Evolutionary conservation across 2,329 filamentous ascomycete species (phyloP).

Genomic region (Metarhizium rileyi): DNA sequence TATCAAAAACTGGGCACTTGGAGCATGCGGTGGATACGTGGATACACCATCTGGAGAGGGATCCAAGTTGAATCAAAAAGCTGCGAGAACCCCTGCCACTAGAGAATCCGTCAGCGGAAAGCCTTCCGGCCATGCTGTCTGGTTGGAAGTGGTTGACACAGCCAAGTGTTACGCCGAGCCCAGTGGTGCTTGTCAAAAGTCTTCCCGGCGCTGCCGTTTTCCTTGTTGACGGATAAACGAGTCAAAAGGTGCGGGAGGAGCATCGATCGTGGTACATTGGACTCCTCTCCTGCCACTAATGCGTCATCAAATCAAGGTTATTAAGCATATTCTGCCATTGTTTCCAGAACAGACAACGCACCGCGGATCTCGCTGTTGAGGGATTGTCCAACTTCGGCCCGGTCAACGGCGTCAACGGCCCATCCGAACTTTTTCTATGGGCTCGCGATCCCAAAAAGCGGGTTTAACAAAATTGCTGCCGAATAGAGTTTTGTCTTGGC

Average conservation of each 20-base stretch:
- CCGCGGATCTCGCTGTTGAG: too few species aligned
- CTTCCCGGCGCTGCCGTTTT: too few species aligned
- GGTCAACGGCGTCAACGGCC: neutral
- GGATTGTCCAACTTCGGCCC: neutral
- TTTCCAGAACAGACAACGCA: neutral
- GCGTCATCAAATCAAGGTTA: neutral
- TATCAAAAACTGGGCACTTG: too few species aligned
- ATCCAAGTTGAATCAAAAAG: constrained; percentile 1
- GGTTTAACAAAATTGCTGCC: neutral
- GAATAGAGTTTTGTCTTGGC: too few species aligned
- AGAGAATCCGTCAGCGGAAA: neutral
- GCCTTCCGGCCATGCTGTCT: neutral
- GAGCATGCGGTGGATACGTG: too few species aligned
- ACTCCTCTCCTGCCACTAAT: neutral
- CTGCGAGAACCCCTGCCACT: neutral
- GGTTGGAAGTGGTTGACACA: neutral
- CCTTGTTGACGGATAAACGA: too few species aligned
- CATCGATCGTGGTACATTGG: too few species aligned
- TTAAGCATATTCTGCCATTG: neutral
- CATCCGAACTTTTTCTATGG: neutral
- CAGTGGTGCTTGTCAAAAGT: too few species aligned
- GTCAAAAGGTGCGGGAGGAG: too few species aligned
- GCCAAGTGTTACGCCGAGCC: neutral
- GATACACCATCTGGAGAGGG: neutral
- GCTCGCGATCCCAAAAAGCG: neutral